phyloP scores from a whole-genome alignment of 768 basidiomycete genomes.

The Boletus eberwhitei region DNA sequence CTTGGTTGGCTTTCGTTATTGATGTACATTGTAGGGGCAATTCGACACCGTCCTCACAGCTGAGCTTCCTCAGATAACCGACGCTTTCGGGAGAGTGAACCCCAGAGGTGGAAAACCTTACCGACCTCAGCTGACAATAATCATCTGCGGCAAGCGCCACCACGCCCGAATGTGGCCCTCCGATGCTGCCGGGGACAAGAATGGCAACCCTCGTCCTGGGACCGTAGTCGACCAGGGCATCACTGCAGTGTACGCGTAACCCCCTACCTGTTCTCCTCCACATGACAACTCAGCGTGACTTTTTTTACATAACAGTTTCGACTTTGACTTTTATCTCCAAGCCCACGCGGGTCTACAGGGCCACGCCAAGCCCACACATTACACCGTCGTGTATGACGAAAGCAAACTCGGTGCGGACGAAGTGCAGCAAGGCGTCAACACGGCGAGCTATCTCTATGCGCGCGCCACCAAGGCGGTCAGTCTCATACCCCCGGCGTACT shows the following conservation, averaged over 20 bases:
- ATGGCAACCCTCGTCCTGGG: conserved; percentile 77
- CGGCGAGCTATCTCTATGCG: conserved; percentile 70
- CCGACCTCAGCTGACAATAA: conserved; percentile 61
- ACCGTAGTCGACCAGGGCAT: conserved; percentile 80
- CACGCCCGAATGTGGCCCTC: conserved; percentile 59
- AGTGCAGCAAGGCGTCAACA: conserved; percentile 70
- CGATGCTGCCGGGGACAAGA: conserved; percentile 47
- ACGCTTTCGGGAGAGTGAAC: conserved; percentile 51
- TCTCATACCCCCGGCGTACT: conserved; percentile 75
- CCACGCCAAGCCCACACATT: conserved; percentile 69
- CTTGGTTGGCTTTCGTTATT: neutral
- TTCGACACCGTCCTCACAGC: conserved; percentile 56
- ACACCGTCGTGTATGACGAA: conserved; percentile 79
- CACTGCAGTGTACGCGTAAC: conserved; percentile 53
- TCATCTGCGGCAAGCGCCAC: conserved; percentile 78
- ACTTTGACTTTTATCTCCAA: conserved; percentile 68
- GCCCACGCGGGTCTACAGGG: conserved; percentile 76
- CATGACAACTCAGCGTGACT: neutral
- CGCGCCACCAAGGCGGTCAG: conserved; percentile 84
- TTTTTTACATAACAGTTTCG: conserved; percentile 43
- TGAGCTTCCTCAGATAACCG: conserved; percentile 60
- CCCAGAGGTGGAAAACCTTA: conserved; percentile 48
- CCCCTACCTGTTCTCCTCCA: neutral
- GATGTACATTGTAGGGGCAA: conserved; percentile 54
- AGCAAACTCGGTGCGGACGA: conserved; percentile 63